A percentile compares a stretch with the other conserved stretches of the same genome.
phyloP scores from a whole-genome alignment of 345 rosid species.

The Boechera retrofracta region DNA sequence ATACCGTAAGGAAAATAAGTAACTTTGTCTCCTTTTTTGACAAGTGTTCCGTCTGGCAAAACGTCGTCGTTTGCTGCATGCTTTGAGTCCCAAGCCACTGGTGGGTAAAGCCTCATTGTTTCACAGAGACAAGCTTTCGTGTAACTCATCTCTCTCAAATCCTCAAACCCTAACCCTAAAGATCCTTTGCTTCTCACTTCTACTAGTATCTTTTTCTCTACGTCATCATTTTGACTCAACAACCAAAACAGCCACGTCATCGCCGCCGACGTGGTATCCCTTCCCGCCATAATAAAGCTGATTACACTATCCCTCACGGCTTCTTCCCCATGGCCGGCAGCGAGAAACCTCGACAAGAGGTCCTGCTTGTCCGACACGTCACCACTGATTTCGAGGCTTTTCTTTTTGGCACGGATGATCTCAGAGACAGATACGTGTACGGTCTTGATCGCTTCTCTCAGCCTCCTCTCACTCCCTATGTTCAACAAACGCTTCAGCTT shows the following conservation, averaged over 20 bases:
- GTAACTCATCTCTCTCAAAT: conserved; percentile 55
- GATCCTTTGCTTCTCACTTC: conserved; percentile 45
- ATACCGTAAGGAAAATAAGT: conserved; percentile 69
- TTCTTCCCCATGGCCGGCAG: conserved; percentile 54
- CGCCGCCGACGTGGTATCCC: conserved; percentile 73
- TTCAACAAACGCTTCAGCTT: conserved; percentile 61
- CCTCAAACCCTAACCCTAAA: conserved; percentile 46
- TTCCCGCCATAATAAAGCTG: conserved; percentile 76
- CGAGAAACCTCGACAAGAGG: conserved; percentile 59
- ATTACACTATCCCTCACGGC: conserved; percentile 63
- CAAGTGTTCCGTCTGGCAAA: conserved; percentile 70
- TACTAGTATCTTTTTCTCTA: conserved; percentile 42
- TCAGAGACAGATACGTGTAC: conserved; percentile 49
- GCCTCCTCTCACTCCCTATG: conserved; percentile 63
- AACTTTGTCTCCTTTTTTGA: conserved; percentile 59
- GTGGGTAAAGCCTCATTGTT: conserved; percentile 76
- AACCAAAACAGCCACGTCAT: conserved; percentile 82
- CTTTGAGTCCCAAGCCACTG: conserved; percentile 79
- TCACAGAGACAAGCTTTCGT: conserved; percentile 69
- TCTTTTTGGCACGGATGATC: conserved; percentile 52
- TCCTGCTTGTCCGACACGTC: conserved; percentile 38
- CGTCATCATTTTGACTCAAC: conserved; percentile 47
- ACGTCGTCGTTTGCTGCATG: conserved; percentile 57
- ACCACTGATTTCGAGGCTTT: conserved; percentile 31
- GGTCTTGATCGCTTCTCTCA: conserved; percentile 51